phyloP scores from a whole-genome alignment of 805 yeast genomes.

The Yamadazyma sp. region DNA sequence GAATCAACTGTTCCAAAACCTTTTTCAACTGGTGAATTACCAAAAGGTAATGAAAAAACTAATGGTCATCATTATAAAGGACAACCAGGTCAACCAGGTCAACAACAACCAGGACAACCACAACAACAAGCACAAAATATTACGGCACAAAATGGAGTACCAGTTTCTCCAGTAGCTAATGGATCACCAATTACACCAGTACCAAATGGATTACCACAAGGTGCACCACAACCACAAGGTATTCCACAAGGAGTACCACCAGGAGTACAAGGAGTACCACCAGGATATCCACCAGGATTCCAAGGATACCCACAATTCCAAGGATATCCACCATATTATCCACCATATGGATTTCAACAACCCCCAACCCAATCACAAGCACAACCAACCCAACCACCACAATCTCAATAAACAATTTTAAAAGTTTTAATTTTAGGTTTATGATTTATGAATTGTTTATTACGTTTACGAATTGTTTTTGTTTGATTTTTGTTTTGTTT shows the following conservation, averaged over 20 bases:
- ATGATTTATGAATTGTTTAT: neutral
- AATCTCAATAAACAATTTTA: neutral
- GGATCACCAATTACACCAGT: slow-evolving; percentile 6
- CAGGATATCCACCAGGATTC: slow-evolving; percentile 11
- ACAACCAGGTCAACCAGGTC: slow-evolving; percentile 30
- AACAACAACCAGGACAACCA: slow-evolving; percentile 11
- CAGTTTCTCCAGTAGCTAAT: neutral
- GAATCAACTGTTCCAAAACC: slow-evolving; percentile 79
- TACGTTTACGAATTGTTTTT: slow-evolving; percentile 1
- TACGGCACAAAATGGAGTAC: neutral
- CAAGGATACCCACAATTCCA: slow-evolving; percentile 14
- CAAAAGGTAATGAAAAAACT: slow-evolving; percentile 38
- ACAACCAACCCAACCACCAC: slow-evolving; percentile 6
- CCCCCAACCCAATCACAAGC: slow-evolving; percentile 7
- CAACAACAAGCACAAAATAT: slow-evolving; percentile 10
- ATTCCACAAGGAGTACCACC: slow-evolving; percentile 13
- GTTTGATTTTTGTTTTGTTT: slow-evolving; percentile 1
- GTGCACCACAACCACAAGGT: slow-evolving; percentile 4
- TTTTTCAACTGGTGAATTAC: slow-evolving; percentile 68
- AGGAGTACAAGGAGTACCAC: slow-evolving; percentile 15
- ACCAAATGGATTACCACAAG: slow-evolving; percentile 7
- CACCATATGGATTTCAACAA: slow-evolving; percentile 16
- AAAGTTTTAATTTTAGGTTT: neutral
- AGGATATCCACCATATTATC: slow-evolving; percentile 18
- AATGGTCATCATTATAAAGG: slow-evolving; percentile 46